Evolutionary conservation across 2,329 filamentous ascomycete genomes (phyloP).

Genomic region (Trichoderma lentiforme): DNA sequence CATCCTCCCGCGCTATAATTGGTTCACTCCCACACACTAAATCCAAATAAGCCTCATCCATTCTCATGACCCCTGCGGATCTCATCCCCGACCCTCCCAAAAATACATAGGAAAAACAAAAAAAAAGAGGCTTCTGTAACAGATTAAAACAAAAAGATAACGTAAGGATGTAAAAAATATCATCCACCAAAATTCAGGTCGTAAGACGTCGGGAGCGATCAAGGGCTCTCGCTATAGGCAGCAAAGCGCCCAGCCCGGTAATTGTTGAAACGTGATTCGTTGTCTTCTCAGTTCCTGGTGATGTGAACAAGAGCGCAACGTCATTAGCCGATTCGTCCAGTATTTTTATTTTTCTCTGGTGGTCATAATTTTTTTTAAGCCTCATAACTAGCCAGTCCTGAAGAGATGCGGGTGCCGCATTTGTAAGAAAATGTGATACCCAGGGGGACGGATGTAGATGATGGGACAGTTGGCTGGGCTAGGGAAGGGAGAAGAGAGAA

Average conservation of each 20-base stretch:
- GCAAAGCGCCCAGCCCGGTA: background rate
- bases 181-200: background rate
- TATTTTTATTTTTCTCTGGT: background rate
- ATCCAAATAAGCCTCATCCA: background rate
- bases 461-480: background rate
- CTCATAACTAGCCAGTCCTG: constrained; percentile 18
- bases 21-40: background rate
- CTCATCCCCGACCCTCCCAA: background rate
- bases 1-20: background rate
- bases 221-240: background rate
- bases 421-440: constrained; percentile 13
- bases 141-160: background rate
- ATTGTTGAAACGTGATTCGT: background rate
- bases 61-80: background rate
- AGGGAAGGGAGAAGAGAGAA: background rate
- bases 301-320: constrained; percentile 3
- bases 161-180: background rate
- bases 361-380: background rate
- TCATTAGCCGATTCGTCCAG: constrained; percentile 3
- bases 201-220: background rate
- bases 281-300: constrained; percentile 15
- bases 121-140: background rate
- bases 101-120: background rate
- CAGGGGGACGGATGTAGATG: background rate
- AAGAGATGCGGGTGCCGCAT: constrained; percentile 13